phyloP scores from a whole-genome alignment of 2,329 filamentous ascomycete genomes.

The Xylaria sp. region DNA sequence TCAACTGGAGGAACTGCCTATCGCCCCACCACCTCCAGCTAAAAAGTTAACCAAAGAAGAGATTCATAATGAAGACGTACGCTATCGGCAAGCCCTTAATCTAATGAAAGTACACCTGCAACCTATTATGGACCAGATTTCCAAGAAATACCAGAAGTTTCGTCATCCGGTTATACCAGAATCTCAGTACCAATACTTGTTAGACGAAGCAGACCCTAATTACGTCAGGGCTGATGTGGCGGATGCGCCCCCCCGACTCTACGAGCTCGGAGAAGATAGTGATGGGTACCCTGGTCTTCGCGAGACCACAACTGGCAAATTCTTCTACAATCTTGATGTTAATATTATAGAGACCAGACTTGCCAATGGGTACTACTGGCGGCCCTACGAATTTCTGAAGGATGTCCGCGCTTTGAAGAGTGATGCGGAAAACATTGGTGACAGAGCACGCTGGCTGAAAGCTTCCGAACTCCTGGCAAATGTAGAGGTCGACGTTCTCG shows the following conservation, averaged over 20 bases:
- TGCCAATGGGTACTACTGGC: slow-evolving; percentile 95
- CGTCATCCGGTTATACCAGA: slow-evolving; percentile 82
- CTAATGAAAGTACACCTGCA: slow-evolving; percentile 88
- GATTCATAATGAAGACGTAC: slow-evolving; percentile 80
- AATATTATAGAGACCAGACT: slow-evolving; percentile 95
- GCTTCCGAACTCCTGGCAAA: slow-evolving; percentile 93
- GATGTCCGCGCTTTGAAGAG: slow-evolving; percentile 88
- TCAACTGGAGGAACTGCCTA: slow-evolving; percentile 78
- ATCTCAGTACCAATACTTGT: slow-evolving; percentile 79
- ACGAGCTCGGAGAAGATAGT: slow-evolving; percentile 81
- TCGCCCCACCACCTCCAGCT: slow-evolving; percentile 78
- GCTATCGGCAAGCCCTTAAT: slow-evolving; percentile 86
- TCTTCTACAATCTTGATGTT: slow-evolving; percentile 94
- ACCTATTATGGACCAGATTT: slow-evolving; percentile 97
- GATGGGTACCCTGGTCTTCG: slow-evolving; percentile 80
- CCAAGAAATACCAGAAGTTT: slow-evolving; percentile 89
- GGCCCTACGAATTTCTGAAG: slow-evolving; percentile 86
- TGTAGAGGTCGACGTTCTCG: slow-evolving; percentile 90
- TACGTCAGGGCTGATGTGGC: slow-evolving; percentile 69
- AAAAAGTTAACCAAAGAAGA: slow-evolving; percentile 80
- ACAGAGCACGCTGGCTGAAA: slow-evolving; percentile 83
- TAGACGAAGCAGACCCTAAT: slow-evolving; percentile 83
- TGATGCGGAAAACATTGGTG: slow-evolving; percentile 84
- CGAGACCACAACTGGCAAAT: slow-evolving; percentile 81
- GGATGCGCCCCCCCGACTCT: slow-evolving; percentile 74